These are phyloP conservation scores for Parmelia sp. DNA, from an alignment of 495 filamentous ascomycete species.

Conservation along the genomic window DNA sequence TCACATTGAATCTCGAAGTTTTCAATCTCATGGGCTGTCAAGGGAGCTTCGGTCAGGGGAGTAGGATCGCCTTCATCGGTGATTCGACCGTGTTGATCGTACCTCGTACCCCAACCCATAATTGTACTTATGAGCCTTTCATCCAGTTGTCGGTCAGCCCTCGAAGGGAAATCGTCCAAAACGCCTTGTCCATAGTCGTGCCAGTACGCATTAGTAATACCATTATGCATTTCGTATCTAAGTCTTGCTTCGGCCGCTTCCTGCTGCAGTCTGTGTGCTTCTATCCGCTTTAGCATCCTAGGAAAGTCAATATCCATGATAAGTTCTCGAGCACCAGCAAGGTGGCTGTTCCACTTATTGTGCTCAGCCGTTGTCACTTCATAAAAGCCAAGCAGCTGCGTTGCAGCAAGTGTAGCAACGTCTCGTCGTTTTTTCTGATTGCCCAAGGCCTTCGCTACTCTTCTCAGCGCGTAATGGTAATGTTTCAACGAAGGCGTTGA, in stretches of 20 bases:
- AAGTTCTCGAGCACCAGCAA: constrained; percentile 76
- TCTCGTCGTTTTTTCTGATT: constrained; percentile 65
- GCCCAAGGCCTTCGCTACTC: constrained; percentile 67
- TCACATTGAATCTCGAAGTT: constrained; percentile 75
- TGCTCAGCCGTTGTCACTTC: constrained; percentile 94
- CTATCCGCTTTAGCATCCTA: constrained; percentile 63
- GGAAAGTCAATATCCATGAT: constrained; percentile 76
- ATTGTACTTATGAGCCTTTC: constrained; percentile 40
- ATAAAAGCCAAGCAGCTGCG: constrained; percentile 83
- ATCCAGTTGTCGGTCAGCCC: constrained; percentile 40
- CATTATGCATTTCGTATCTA: not conserved
- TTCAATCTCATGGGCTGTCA: constrained; percentile 67
- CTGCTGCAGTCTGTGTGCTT: constrained; percentile 37
- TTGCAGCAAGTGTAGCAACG: constrained; percentile 77
- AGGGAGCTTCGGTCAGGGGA: constrained; percentile 35
- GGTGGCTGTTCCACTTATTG: constrained; percentile 88
- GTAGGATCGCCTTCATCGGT: constrained; percentile 26
- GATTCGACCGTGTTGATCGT: constrained; percentile 42
- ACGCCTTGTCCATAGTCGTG: constrained; percentile 12
- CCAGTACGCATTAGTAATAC: constrained; percentile 6
- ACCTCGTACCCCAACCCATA: constrained; percentile 40
- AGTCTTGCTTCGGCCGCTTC: constrained; percentile 15
- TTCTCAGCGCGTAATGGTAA: constrained; percentile 77
- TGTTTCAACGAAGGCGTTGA: constrained; percentile 80
- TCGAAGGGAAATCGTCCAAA: constrained; percentile 32